A percentile compares a stretch with the other conserved stretches of the same genome.
Conservation (phyloP, 257 asterid genomes). For the Solanum okadae region DNA sequence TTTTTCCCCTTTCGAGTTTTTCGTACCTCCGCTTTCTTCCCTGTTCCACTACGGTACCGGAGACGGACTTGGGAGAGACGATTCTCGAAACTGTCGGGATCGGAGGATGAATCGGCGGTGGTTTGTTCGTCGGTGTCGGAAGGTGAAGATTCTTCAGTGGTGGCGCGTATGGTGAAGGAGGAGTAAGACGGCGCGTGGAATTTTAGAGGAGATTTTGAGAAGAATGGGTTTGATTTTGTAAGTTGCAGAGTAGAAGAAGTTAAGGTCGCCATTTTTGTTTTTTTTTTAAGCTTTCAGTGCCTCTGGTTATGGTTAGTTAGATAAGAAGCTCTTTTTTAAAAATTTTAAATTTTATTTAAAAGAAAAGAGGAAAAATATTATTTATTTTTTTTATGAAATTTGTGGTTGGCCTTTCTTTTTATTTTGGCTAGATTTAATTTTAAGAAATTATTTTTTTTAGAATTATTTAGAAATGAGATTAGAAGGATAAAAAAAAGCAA, state of each 20-base stretch:
- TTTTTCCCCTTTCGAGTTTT: conserved; percentile 61
- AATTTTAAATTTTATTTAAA: neutral
- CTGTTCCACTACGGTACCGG: conserved; percentile 72
- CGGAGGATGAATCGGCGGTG: conserved; percentile 18
- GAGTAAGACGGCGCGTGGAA: conserved; percentile 9
- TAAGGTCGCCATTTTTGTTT: conserved; percentile 62
- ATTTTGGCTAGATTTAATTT: neutral
- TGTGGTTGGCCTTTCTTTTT: neutral
- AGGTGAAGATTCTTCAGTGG: conserved; percentile 39
- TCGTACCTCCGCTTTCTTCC: conserved; percentile 71
- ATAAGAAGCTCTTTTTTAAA: neutral
- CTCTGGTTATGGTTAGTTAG: neutral
- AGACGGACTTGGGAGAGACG: conserved; percentile 64
- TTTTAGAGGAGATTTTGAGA: neutral
- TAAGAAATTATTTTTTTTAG: neutral
- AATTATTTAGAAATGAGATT: neutral
- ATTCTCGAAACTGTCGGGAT: conserved; percentile 50
- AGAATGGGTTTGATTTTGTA: conserved; percentile 32
- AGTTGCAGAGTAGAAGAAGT: conserved; percentile 59
- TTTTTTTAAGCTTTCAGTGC: neutral
- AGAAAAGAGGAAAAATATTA: neutral
- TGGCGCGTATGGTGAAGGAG: conserved; percentile 31
- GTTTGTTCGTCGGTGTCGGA: conserved; percentile 23
- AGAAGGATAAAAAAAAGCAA: neutral
- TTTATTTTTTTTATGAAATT: neutral